These are phyloP conservation scores for Closterium sp. DNA, from an alignment of 139 green algal species.

Conservation along the genomic window DNA sequence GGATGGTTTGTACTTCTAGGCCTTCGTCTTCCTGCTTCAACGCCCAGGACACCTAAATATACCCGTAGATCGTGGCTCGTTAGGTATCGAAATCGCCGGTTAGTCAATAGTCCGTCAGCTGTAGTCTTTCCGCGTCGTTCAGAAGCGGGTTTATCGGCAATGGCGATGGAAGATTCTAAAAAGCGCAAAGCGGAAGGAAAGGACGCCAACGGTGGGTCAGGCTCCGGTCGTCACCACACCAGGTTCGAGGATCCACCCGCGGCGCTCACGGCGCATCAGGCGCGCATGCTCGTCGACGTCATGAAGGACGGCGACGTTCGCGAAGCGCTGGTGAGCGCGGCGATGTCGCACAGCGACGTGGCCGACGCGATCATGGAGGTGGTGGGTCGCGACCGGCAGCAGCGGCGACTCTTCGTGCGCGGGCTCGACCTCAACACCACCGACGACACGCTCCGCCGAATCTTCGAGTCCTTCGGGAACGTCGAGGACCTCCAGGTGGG, in stretches of 20 bases:
- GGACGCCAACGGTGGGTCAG: not conserved
- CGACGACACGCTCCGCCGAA: not conserved
- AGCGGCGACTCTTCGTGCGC: conserved; percentile 12
- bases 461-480: not conserved
- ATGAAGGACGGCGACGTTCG: too few species aligned
- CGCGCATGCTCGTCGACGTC: too few species aligned
- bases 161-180: not conserved
- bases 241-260: not conserved
- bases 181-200: not conserved
- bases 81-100: too few species aligned
- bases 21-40: too few species aligned
- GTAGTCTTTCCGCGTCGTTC: too few species aligned
- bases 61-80: too few species aligned
- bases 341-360: not conserved
- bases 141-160: too few species aligned
- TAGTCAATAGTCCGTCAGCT: too few species aligned
- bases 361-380: not conserved
- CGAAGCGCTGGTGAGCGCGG: not conserved
- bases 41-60: too few species aligned
- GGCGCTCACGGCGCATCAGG: not conserved
- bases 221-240: not conserved
- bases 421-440: conserved; percentile 10
- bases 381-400: not conserved
- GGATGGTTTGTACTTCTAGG: too few species aligned
- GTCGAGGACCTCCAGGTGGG: conserved; percentile 6